phyloP scores from a whole-genome alignment of 2,329 filamentous ascomycete species.

The Alternaria hordeiaustralica region DNA sequence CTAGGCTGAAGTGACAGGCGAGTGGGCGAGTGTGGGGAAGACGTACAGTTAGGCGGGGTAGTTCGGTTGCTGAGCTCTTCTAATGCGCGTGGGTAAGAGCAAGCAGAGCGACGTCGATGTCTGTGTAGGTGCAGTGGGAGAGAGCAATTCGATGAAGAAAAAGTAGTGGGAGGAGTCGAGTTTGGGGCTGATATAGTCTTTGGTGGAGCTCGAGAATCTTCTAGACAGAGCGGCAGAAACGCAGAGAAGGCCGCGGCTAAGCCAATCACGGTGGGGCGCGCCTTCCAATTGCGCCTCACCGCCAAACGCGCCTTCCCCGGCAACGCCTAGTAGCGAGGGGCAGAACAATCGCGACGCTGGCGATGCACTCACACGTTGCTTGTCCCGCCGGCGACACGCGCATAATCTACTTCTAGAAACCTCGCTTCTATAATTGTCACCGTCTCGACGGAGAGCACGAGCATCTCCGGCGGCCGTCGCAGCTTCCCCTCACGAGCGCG shows the following conservation, averaged over 20 bases:
- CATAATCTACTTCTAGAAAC: background rate
- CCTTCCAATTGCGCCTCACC: slow-evolving; percentile 30
- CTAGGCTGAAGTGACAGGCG: slow-evolving; percentile 12
- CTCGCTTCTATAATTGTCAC: background rate
- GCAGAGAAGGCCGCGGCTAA: slow-evolving; percentile 30
- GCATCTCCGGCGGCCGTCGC: background rate
- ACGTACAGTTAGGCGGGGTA: slow-evolving; percentile 29
- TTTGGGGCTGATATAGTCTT: slow-evolving; percentile 40
- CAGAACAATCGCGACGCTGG: slow-evolving; percentile 13
- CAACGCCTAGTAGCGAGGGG: slow-evolving; percentile 23
- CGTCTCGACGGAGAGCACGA: background rate
- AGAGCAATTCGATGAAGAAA: slow-evolving; percentile 36
- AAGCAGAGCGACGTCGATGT: slow-evolving; percentile 29
- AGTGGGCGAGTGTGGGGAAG: slow-evolving; percentile 18
- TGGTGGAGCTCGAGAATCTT: slow-evolving; percentile 48
- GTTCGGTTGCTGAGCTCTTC: slow-evolving; percentile 27
- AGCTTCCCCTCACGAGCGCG: background rate
- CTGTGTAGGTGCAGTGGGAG: slow-evolving; percentile 19
- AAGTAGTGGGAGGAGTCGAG: slow-evolving; percentile 29
- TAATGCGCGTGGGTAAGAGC: slow-evolving; percentile 26
- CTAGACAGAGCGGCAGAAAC: slow-evolving; percentile 46
- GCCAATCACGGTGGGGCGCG: slow-evolving; percentile 32
- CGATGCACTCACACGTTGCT: background rate
- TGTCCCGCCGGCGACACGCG: background rate
- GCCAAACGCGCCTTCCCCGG: slow-evolving; percentile 26